Base-by-base conservation (phyloP, 257 asterid genomes). In the Eustoma russellianum region DNA sequence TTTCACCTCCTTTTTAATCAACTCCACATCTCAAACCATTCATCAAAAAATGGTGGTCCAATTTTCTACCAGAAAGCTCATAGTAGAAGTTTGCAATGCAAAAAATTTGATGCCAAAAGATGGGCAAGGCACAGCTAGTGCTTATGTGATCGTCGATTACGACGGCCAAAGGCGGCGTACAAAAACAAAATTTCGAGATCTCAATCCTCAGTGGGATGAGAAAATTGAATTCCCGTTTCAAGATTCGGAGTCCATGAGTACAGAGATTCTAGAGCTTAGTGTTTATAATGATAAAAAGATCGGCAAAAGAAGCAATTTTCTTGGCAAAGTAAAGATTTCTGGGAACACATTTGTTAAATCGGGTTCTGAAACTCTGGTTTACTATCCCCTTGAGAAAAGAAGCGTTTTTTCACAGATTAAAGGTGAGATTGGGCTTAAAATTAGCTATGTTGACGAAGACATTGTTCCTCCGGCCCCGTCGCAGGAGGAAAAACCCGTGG, bases 141-240 rank as follows among this genome's bases (percentile, higher is more conserved):
- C 97, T 46, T 83, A 79, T 56, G 93, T 65, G 63, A 77, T 83
- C 47, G 83, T 81, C 6, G 95, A 86, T 65, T 89, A 63, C 64
- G 97, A 89, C 59, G 93, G 93, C 68, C 97, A 89, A 51, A 85
- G 97, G 6, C 95, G 95, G 28, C 85, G 97, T 3, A 86, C 97
- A 7, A 78, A 78, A 72, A 86, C 95, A 3, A 69, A 77, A 35
- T 73, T 57, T 44, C 72, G 94, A 33, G 95, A 89, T 73, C 95
- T 89, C 41, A 89, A 89, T 41, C 97, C 97, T 0, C 81, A 81
- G 7, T 89, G 97, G 97, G 81, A 83, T 18, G 97, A 89, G 54
- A 84, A 58, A 76, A 78, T 86, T 10, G 97, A 85, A 55, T 89
- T 89, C 66, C 15, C 68, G 2, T 82, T 89, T 40, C 92, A 83